These are phyloP conservation scores for Kazachstania viticola DNA, from an alignment of 805 yeast genomes.

Conservation along the genomic window DNA sequence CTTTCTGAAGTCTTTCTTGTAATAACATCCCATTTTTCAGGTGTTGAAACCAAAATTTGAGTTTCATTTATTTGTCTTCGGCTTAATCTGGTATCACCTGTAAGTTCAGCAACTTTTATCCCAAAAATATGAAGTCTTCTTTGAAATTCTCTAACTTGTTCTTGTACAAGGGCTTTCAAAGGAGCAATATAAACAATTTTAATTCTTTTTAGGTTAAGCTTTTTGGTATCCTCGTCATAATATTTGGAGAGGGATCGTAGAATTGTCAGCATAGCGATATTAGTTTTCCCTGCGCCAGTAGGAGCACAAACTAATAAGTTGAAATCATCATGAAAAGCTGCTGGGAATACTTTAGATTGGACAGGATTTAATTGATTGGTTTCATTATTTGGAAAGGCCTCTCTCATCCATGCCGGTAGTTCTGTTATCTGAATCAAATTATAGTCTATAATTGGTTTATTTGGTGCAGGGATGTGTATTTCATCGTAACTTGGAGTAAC, in stretches of 20 bases:
- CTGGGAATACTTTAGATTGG: constrained; percentile 72
- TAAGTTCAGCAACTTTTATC: constrained; percentile 67
- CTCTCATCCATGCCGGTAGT: constrained; percentile 74
- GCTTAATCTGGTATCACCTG: constrained; percentile 79
- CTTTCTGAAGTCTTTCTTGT: constrained; percentile 71
- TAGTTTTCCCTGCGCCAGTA: constrained; percentile 97
- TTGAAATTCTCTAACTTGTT: constrained; percentile 79
- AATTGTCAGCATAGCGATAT: constrained; percentile 81
- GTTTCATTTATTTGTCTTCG: constrained; percentile 66
- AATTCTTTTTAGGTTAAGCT: constrained; percentile 43
- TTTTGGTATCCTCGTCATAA: constrained; percentile 35
- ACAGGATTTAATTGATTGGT: constrained; percentile 62
- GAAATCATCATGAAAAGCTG: constrained; percentile 60
- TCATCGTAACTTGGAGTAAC: constrained; percentile 71
- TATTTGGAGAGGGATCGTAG: constrained; percentile 48
- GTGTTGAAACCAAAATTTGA: constrained; percentile 82
- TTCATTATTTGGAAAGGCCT: constrained; percentile 59
- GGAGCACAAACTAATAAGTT: constrained; percentile 90
- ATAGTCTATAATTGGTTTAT: constrained; percentile 31
- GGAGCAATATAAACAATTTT: constrained; percentile 89
- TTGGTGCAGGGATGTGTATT: constrained; percentile 84
- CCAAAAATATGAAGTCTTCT: constrained; percentile 56
- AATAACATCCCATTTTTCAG: constrained; percentile 95
- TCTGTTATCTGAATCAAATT: constrained; percentile 43
- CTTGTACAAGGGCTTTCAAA: constrained; percentile 87